These are phyloP conservation scores for Solanum hybrid DNA, from an alignment of 305 asterid genomes.

Conservation along the genomic window DNA sequence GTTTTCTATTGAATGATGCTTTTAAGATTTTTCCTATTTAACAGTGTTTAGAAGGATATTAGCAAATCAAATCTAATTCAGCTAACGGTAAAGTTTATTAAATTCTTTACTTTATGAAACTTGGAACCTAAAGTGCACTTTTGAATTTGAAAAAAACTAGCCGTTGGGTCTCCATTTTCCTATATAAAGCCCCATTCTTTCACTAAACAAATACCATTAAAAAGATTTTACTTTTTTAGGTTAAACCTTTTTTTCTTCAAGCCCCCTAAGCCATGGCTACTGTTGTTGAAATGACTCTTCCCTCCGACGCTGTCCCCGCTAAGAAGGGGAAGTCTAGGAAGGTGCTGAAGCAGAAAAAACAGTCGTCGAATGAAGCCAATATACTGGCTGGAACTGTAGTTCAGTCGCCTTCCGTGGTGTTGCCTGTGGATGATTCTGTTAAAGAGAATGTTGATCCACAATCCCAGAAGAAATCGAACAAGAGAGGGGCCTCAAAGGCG, in stretches of 20 bases:
- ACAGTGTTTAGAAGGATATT: not conserved
- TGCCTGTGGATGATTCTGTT: slow-evolving; percentile 12
- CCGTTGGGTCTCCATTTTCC: slow-evolving; percentile 19
- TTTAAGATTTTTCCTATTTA: not conserved
- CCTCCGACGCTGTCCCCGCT: slow-evolving; percentile 27
- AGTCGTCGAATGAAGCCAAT: slow-evolving; percentile 51
- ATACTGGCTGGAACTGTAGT: slow-evolving; percentile 39
- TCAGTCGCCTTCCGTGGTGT: slow-evolving; percentile 24
- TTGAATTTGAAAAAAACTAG: slow-evolving; percentile 17
- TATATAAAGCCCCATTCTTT: not conserved
- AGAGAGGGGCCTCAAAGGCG: slow-evolving; percentile 48
- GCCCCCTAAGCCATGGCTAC: slow-evolving; percentile 21
- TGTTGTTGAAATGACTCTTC: slow-evolving; percentile 16
- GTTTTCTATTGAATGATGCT: not conserved
- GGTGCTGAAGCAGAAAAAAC: slow-evolving; percentile 39
- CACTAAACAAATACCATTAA: not conserved
- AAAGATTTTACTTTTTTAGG: not conserved
- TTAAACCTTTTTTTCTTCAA: not conserved
- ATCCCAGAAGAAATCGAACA: slow-evolving; percentile 14
- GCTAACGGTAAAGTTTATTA: slow-evolving; percentile 6
- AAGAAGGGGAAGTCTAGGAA: slow-evolving; percentile 49
- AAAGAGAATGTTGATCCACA: slow-evolving; percentile 21
- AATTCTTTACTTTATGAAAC: not conserved
- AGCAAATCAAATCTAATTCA: not conserved
- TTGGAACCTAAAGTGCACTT: not conserved